Evolutionary conservation across 129 eudicot species (phyloP).

Genomic region (Sambucus nigra): DNA sequence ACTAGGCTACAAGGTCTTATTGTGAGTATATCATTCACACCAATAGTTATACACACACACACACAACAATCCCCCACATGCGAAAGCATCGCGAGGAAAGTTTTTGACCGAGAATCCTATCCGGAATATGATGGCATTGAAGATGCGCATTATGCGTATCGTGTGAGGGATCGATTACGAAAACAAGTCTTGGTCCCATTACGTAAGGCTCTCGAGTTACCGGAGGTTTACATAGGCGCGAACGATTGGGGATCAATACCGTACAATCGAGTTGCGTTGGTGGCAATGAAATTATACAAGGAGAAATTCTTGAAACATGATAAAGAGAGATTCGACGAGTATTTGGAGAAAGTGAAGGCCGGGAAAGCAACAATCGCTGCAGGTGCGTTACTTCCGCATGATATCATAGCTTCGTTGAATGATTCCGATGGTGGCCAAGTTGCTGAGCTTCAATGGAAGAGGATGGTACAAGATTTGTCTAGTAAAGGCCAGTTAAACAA

Average conservation of each 20-base stretch:
- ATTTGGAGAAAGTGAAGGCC: not conserved
- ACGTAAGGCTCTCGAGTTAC: constrained; percentile 6
- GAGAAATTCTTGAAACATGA: constrained; percentile 7
- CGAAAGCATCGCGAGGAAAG: constrained; percentile 19
- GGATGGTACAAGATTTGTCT: constrained; percentile 12
- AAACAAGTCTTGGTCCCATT: constrained; percentile 12
- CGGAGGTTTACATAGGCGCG: constrained; percentile 7
- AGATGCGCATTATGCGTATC: constrained; percentile 13
- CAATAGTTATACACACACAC: too few species aligned
- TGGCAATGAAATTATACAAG: not conserved
- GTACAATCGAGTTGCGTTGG: constrained; percentile 3
- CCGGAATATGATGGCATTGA: constrained; percentile 5
- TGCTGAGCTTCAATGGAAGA: constrained; percentile 15
- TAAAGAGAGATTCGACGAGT: not conserved
- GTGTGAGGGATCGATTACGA: constrained; percentile 7
- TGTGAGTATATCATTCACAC: too few species aligned
- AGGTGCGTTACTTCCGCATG: not conserved
- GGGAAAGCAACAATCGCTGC: not conserved
- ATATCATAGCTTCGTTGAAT: not conserved
- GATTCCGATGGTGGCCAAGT: not conserved
- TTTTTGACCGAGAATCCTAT: constrained; percentile 3
- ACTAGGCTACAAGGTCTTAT: too few species aligned
- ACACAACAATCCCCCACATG: too few species aligned
- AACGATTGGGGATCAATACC: constrained; percentile 6
- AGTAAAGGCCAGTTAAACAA: constrained; percentile 19